Percentiles rank a stretch among this genome's conserved stretches.
Conservation (phyloP, 2,329 filamentous ascomycete genomes). For the Fusarium robinianum region DNA sequence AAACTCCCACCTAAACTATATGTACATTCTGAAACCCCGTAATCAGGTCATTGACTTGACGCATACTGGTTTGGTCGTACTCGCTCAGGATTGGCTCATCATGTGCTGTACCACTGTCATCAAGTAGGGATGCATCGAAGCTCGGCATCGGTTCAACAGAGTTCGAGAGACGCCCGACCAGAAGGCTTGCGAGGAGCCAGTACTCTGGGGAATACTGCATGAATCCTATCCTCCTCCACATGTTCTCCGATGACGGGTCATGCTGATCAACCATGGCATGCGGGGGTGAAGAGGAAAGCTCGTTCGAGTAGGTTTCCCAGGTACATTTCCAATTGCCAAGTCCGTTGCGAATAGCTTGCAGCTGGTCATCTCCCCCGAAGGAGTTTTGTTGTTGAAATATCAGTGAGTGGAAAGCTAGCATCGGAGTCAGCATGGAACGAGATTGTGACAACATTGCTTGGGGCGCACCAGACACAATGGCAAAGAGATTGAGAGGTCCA, state of each 20-base stretch:
- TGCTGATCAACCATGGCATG: background rate
- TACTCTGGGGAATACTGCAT: slow-evolving; percentile 1
- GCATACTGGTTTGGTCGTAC: slow-evolving; percentile 2
- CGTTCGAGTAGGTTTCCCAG: background rate
- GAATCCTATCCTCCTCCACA: slow-evolving; percentile 1
- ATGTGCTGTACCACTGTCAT: background rate
- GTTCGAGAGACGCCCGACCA: background rate
- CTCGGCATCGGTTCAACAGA: background rate
- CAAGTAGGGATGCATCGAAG: too few relatives aligned
- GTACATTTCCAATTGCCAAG: background rate
- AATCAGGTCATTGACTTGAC: slow-evolving; percentile 3
- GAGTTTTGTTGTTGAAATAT: slow-evolving; percentile 1
- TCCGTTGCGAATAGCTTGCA: background rate
- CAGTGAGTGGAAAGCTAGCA: background rate
- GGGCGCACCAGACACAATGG: slow-evolving; percentile 1
- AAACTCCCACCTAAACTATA: background rate
- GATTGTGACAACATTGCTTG: too few relatives aligned
- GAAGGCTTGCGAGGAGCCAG: background rate
- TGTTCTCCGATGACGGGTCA: background rate
- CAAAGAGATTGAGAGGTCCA: slow-evolving; percentile 1
- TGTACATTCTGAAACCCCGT: background rate
- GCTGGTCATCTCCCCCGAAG: background rate
- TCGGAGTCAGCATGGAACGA: background rate
- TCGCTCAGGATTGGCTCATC: background rate
- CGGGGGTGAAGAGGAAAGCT: background rate